Evolutionary conservation across 2,329 filamentous ascomycete genomes (phyloP).

Genomic region (Leptographium galeiforme): DNA sequence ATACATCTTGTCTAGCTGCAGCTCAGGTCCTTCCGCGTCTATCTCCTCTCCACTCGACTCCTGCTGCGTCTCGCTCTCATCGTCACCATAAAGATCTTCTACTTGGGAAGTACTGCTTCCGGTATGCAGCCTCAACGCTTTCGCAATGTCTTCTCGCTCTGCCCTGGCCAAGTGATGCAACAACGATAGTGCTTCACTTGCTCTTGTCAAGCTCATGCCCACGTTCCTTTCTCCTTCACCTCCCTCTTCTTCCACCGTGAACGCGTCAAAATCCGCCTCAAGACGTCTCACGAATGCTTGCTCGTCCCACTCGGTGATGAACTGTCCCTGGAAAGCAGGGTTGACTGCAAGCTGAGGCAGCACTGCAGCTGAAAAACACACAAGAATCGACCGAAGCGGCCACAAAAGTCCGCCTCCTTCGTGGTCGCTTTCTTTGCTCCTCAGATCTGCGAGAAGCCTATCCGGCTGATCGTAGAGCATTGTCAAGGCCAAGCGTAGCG

Average conservation of each 20-base stretch:
- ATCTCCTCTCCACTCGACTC: too few species aligned
- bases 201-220: background rate
- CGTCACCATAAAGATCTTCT: background rate
- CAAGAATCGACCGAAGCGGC: conserved; percentile 13
- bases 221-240: background rate
- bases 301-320: conserved; percentile 9
- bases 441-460: background rate
- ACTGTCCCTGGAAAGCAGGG: conserved; percentile 10
- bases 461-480: conserved; percentile 15
- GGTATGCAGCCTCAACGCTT: background rate
- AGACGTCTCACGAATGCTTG: background rate
- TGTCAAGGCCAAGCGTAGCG: conserved; percentile 11
- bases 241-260: too few species aligned
- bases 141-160: background rate
- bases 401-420: conserved; percentile 4
- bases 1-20: too few species aligned
- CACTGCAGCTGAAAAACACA: conserved; percentile 13
- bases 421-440: background rate
- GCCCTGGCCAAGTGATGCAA: background rate
- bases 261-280: background rate
- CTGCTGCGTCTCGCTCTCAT: background rate
- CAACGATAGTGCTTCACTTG: background rate
- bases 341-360: conserved; percentile 14
- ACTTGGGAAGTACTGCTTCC: background rate
- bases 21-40: too few species aligned